These are phyloP conservation scores for Colletotrichum paranaense DNA, from an alignment of 2,329 filamentous ascomycete species.

Conservation along the genomic window DNA sequence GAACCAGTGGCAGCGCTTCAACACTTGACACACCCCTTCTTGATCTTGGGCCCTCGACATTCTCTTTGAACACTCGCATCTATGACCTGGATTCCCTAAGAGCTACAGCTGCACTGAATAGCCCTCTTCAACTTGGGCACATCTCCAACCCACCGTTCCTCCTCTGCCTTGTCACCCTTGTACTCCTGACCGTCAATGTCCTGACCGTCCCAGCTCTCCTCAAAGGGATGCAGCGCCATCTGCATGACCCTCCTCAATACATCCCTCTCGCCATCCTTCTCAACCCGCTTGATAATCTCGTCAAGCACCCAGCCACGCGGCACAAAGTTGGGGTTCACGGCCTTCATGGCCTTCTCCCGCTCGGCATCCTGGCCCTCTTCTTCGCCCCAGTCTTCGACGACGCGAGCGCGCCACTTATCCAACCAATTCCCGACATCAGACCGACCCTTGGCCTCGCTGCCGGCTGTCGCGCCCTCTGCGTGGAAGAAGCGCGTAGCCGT, in stretches of 20 bases:
- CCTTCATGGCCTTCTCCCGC: slow-evolving; percentile 80
- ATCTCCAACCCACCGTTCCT: slow-evolving; percentile 85
- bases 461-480: slow-evolving; percentile 70
- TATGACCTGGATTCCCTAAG: slow-evolving; percentile 56
- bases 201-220: slow-evolving; percentile 76
- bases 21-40: too few species aligned
- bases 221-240: slow-evolving; percentile 85
- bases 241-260: slow-evolving; percentile 83
- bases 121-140: slow-evolving; percentile 82
- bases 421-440: slow-evolving; percentile 83
- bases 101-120: slow-evolving; percentile 96
- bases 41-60: too few species aligned
- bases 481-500: slow-evolving; percentile 83
- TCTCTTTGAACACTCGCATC: too few species aligned
- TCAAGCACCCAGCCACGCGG: slow-evolving; percentile 93
- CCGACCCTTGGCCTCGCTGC: slow-evolving; percentile 72
- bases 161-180: slow-evolving; percentile 75
- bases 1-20: too few species aligned
- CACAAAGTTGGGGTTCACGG: slow-evolving; percentile 92
- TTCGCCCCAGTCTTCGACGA: slow-evolving; percentile 81
- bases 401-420: slow-evolving; percentile 77
- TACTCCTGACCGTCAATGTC: slow-evolving; percentile 60
- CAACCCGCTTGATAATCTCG: slow-evolving; percentile 89
- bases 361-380: slow-evolving; percentile 67
- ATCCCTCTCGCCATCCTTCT: slow-evolving; percentile 84